Evolutionary conservation across 331 rosid species (phyloP), one percentile per base, ranked within the genome.

Genomic region (Rhamnella rubrinervis): DNA sequence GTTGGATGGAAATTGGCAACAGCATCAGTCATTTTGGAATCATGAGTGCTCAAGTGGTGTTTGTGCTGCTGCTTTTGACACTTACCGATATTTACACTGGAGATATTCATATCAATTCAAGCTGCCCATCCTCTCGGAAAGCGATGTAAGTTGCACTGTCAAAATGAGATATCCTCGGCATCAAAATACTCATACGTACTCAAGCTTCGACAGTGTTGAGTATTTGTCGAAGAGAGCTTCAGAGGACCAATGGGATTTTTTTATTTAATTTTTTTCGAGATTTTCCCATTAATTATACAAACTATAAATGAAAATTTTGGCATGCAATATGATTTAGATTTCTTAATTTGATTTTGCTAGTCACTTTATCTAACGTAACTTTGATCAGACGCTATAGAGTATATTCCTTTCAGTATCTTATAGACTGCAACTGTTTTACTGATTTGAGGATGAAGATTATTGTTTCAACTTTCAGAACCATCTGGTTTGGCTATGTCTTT

Each of bases 1-100:
- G 96, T 74, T 89, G 96, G 96, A 92, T 92, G 96, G 97, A 91
- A 77, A 91, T 91, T 68, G 97, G 97, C 56, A 91, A 88, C 67
- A 91, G 96, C 73, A 91, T 91, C 44, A 87, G 97, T 81, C 97
- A 91, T 77, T 91, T 91, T 47, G 97, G 96, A 61, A 91, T 91
- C 35, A 17, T 91, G 89, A 91, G 96, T 75, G 97, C 97, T 72
- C 97, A 91, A 76, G 93, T 91, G 65, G 96, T 91, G 58, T 88
- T 91, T 75, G 89, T 91, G 67, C 80, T 91, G 41, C 44, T 91
- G 77, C 91, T 91, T 19, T 92, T 92, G 62, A 88, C 93, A 40
- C 85, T 92, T 78, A 92, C 96, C 25, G 82, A 89, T 50, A 69
- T 76, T 50, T 92, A 80, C 90, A 89, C 93, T 18, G 85, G 85